These are phyloP conservation scores for Penicillium brasilianum DNA, from an alignment of 2,329 filamentous ascomycete species.

Conservation along the genomic window DNA sequence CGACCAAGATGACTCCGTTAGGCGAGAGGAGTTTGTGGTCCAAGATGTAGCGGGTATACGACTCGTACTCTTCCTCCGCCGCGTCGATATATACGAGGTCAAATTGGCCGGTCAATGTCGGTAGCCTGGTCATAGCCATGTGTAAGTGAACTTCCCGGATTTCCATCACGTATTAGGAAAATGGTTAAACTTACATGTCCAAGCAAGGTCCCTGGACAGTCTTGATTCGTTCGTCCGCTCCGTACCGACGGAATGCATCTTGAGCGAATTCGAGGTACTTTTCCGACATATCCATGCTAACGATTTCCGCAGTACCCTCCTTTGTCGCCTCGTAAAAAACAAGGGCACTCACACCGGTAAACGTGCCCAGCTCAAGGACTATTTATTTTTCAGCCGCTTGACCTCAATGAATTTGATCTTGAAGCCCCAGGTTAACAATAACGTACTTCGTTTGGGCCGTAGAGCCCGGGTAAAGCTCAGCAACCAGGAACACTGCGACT, in stretches of 20 bases:
- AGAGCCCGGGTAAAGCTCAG: constrained; percentile 7
- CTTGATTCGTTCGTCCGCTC: constrained; percentile 1
- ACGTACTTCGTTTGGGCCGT: constrained; percentile 8
- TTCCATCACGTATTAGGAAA: not conserved
- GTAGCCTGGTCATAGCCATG: not conserved
- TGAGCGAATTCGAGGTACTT: constrained; percentile 5
- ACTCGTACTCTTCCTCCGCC: constrained; percentile 10
- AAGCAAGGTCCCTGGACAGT: constrained; percentile 4
- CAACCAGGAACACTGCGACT: constrained; percentile 10
- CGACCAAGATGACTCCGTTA: constrained; percentile 10
- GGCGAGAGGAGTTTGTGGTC: constrained; percentile 12
- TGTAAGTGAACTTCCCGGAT: not conserved
- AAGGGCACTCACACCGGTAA: constrained; percentile 10
- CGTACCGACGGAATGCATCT: constrained; percentile 3
- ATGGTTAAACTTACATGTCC: not conserved
- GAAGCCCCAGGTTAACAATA: not conserved
- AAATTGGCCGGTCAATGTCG: constrained; percentile 6
- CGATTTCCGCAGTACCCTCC: constrained; percentile 6
- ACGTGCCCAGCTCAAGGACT: constrained; percentile 11
- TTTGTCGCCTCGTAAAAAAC: constrained; percentile 9
- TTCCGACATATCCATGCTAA: constrained; percentile 7
- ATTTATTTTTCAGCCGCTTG: not conserved
- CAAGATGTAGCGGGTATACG: constrained; percentile 9
- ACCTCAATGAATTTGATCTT: not conserved
- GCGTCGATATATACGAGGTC: constrained; percentile 14